Conservation (phyloP, 73 alveolate species). For the Tetrahymena malaccensis region DNA sequence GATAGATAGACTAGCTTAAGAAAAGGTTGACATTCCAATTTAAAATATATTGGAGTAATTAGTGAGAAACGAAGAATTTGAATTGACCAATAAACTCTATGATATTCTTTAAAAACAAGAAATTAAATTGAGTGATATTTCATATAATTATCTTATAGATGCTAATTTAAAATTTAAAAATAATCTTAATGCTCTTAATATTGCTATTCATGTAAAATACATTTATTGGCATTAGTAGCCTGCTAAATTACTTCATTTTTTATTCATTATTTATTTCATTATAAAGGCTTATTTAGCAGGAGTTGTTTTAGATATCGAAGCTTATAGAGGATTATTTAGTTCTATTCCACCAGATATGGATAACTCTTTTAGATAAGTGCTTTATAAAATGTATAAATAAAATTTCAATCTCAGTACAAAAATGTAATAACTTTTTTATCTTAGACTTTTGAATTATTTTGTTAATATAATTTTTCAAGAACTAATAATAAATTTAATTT, state of each 20-base stretch:
- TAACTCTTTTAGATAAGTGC: not conserved
- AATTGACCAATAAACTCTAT: not conserved
- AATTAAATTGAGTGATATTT: not conserved
- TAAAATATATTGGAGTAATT: not conserved
- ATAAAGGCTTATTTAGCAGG: not conserved
- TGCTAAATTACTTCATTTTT: not conserved
- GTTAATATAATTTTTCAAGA: not conserved
- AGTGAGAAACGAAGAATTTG: not conserved
- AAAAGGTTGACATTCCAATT: not conserved
- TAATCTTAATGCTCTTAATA: not conserved
- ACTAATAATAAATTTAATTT: not conserved
- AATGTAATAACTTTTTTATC: not conserved
- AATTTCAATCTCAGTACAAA: not conserved
- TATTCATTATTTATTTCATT: not conserved
- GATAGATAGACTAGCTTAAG: not conserved
- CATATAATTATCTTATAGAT: not conserved
- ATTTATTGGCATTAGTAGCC: not conserved
- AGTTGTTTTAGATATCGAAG: not conserved
- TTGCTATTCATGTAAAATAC: not conserved
- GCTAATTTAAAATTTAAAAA: not conserved
- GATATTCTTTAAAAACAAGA: not conserved
- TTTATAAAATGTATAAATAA: not conserved
- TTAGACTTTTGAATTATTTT: not conserved
- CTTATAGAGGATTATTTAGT: not conserved
- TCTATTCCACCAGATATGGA: not conserved